A percentile compares a stretch with the other conserved stretches of the same genome.
These are phyloP conservation scores for Cryoendolithus antarcticus DNA, from an alignment of 2,329 filamentous ascomycete genomes.

Conservation along the genomic window DNA sequence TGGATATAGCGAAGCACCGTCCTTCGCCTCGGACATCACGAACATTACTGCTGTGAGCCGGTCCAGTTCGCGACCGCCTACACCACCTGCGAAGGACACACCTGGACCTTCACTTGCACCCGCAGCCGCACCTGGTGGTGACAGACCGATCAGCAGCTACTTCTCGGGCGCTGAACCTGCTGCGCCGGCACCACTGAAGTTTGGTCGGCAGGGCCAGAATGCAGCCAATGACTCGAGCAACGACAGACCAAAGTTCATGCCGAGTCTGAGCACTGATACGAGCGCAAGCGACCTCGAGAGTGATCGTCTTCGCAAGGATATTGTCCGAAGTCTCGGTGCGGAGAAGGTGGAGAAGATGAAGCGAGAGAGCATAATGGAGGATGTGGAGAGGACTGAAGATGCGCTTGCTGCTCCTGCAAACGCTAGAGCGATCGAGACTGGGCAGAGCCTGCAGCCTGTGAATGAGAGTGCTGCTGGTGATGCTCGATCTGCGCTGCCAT, in stretches of 20 bases:
- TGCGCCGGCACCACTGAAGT: slow-evolving; percentile 3
- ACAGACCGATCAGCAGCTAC: slow-evolving; percentile 9
- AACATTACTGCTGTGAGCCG: slow-evolving; percentile 2
- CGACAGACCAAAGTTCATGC: slow-evolving; percentile 3
- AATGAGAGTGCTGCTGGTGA: slow-evolving; percentile 7
- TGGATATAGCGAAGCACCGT: slow-evolving; percentile 5
- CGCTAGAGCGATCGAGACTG: slow-evolving; percentile 10
- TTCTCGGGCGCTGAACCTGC: slow-evolving; percentile 7
- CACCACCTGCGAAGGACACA: slow-evolving; percentile 35
- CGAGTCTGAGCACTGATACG: slow-evolving; percentile 11
- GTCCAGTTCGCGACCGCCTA: slow-evolving; percentile 24
- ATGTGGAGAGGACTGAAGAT: slow-evolving; percentile 15
- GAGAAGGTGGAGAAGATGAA: slow-evolving; percentile 12
- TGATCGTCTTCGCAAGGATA: slow-evolving; percentile 61
- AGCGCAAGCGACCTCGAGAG: slow-evolving; percentile 50
- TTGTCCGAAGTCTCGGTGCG: slow-evolving; percentile 56
- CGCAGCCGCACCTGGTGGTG: neutral
- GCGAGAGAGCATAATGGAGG: slow-evolving; percentile 10
- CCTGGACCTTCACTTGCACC: slow-evolving; percentile 14
- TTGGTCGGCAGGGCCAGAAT: slow-evolving; percentile 2
- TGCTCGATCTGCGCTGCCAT: slow-evolving; percentile 5
- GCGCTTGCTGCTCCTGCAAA: slow-evolving; percentile 18
- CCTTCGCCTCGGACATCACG: slow-evolving; percentile 1
- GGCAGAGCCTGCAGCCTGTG: slow-evolving; percentile 17
- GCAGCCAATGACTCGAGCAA: neutral